phyloP scores from a whole-genome alignment of 257 asterid species.

The Capsicum chinense region DNA sequence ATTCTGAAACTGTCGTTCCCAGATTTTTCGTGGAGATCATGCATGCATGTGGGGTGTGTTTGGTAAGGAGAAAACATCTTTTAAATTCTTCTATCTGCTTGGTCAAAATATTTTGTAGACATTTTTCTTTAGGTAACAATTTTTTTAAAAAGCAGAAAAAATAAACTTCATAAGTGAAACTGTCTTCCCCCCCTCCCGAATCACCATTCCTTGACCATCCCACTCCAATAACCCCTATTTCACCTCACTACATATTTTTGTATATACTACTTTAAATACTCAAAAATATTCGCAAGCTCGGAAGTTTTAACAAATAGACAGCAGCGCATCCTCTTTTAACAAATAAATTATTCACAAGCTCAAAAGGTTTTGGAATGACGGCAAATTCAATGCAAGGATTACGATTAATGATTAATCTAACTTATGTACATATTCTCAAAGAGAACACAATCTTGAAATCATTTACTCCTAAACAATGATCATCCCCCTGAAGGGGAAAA shows the following conservation, averaged over 20 bases:
- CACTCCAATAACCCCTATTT: no score
- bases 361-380: not conserved
- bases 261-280: no score
- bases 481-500: no score
- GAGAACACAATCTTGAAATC: conserved; percentile 16
- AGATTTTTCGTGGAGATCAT: not conserved
- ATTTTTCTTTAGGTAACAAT: no score
- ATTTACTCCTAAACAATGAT: not conserved
- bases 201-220: no score
- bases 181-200: no score
- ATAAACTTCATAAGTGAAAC: no score
- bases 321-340: not conserved
- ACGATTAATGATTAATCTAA: not conserved
- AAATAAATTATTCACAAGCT: not conserved
- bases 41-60: not conserved
- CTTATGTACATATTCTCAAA: conserved; percentile 16
- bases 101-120: not conserved
- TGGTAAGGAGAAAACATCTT: not conserved
- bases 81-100: not conserved
- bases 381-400: conserved; percentile 22
- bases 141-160: no score
- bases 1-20: not conserved
- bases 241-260: no score
- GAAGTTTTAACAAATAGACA: not conserved
- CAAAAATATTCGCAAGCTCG: no score